Conservation (phyloP, 1,139 yeast genomes). For the Lodderomyces beijingensis region DNA sequence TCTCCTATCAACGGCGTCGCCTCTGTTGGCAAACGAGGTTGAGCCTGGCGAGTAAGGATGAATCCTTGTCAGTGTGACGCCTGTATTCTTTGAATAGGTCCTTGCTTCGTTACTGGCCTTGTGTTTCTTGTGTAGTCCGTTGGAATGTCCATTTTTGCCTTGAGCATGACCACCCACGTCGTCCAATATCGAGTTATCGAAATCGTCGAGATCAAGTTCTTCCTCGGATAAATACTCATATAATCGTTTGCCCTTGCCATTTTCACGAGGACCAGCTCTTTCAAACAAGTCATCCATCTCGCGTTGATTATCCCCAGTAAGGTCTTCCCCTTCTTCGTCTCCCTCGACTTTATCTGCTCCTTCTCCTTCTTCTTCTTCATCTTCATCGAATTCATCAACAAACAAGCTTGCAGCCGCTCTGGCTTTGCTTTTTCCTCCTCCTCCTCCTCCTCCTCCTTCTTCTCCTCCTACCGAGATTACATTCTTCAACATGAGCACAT, state of each 20-base stretch:
- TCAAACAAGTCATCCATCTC: neutral
- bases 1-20: conserved; percentile 43
- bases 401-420: conserved; percentile 21
- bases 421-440: conserved; percentile 17
- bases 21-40: conserved; percentile 53
- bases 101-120: neutral
- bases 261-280: conserved; percentile 8
- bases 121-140: conserved; percentile 6
- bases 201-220: conserved; percentile 16
- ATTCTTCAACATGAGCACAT: conserved; percentile 34
- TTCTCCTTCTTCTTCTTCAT: conserved; percentile 27
- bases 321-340: conserved; percentile 14
- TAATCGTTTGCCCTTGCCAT: neutral
- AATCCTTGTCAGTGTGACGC: conserved; percentile 6
- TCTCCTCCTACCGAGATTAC: conserved; percentile 21
- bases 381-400: conserved; percentile 19
- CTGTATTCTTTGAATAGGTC: neutral
- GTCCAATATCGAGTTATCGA: conserved; percentile 15
- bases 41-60: conserved; percentile 70
- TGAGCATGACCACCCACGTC: conserved; percentile 23
- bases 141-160: conserved; percentile 15
- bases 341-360: neutral
- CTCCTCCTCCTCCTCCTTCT: conserved; percentile 19
- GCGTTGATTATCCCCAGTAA: conserved; percentile 15
- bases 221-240: conserved; percentile 1